Evolutionary conservation across 1,284 basidiomycete species (phyloP).

Genomic region (Phlebopus sp.): DNA sequence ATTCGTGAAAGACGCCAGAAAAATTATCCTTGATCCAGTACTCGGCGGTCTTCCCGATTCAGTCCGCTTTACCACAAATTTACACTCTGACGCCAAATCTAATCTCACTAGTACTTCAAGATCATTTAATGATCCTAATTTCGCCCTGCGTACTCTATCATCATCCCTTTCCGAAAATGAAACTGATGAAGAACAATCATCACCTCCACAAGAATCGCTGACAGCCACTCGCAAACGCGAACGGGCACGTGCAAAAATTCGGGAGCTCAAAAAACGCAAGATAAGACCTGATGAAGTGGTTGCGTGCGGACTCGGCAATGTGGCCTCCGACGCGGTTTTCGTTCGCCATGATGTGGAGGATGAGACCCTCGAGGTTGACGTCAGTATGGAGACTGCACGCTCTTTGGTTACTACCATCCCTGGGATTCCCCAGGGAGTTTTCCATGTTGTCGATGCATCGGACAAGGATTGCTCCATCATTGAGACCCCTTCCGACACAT

Average conservation of each 20-base stretch:
- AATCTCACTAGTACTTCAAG: constrained; percentile 24
- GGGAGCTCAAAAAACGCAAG: constrained; percentile 53
- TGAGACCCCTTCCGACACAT: constrained; percentile 3
- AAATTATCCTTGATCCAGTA: constrained; percentile 59
- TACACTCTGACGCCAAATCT: constrained; percentile 30
- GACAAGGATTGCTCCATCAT: constrained; percentile 13
- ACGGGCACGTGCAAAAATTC: constrained; percentile 49
- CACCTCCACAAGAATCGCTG: constrained; percentile 17
- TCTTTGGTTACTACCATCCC: constrained; percentile 9
- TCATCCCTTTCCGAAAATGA: constrained; percentile 41
- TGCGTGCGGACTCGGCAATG: constrained; percentile 32
- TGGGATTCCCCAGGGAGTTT: constrained; percentile 10
- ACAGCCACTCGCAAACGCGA: constrained; percentile 36
- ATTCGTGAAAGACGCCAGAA: constrained; percentile 53
- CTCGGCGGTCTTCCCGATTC: constrained; percentile 38
- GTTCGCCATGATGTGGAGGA: constrained; percentile 55
- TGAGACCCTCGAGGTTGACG: constrained; percentile 59
- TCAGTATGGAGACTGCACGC: constrained; percentile 28
- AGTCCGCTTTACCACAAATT: constrained; percentile 12
- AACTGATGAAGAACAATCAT: constrained; percentile 34
- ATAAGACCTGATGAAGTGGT: constrained; percentile 30
- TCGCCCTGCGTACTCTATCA: constrained; percentile 17
- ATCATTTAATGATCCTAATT: constrained; percentile 24
- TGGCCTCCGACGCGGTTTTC: constrained; percentile 40
- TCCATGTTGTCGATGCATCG: constrained; percentile 4